A percentile compares a stretch with the other conserved stretches of the same genome.
phyloP scores from a whole-genome alignment of 1,139 yeast species.

The Pichia sp. region DNA sequence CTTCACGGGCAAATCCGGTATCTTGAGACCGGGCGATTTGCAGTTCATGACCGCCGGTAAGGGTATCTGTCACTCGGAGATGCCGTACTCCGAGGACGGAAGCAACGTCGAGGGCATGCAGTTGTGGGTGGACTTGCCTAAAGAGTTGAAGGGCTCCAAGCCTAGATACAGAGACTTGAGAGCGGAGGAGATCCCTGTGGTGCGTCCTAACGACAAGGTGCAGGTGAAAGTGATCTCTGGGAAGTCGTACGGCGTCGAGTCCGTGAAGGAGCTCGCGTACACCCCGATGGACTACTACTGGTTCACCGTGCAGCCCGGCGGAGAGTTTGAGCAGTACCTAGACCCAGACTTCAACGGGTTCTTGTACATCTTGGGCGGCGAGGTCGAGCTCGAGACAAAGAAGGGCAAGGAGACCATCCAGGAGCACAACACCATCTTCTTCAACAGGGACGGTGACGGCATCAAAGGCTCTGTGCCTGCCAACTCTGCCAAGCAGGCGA shows the following conservation, averaged over 20 bases:
- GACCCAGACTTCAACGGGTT: slow-evolving; percentile 67
- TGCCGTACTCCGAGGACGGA: slow-evolving; percentile 66
- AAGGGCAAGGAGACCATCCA: slow-evolving; percentile 30
- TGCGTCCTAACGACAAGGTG: slow-evolving; percentile 62
- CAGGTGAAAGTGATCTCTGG: slow-evolving; percentile 76
- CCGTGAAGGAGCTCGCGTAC: slow-evolving; percentile 72
- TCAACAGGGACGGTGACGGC: slow-evolving; percentile 59
- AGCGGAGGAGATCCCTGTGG: slow-evolving; percentile 66
- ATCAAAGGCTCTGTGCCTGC: slow-evolving; percentile 48
- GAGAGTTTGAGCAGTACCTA: slow-evolving; percentile 56
- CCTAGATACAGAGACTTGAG: slow-evolving; percentile 82
- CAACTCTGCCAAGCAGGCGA: slow-evolving; percentile 34
- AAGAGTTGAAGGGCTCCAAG: slow-evolving; percentile 55
- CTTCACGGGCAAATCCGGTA: slow-evolving; percentile 79
- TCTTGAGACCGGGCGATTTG: slow-evolving; percentile 77
- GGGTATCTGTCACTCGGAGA: slow-evolving; percentile 83
- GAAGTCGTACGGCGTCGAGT: slow-evolving; percentile 66
- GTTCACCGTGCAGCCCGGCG: slow-evolving; percentile 63
- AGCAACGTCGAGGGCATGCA: slow-evolving; percentile 68
- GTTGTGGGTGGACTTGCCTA: slow-evolving; percentile 89
- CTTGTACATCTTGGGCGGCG: slow-evolving; percentile 64
- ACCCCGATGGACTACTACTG: slow-evolving; percentile 81
- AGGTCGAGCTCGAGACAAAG: slow-evolving; percentile 43
- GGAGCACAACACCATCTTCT: slow-evolving; percentile 55
- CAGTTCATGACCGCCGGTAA: slow-evolving; percentile 95